phyloP scores from a whole-genome alignment of 2,329 filamentous ascomycete genomes.

The Colletotrichum viniferum region DNA sequence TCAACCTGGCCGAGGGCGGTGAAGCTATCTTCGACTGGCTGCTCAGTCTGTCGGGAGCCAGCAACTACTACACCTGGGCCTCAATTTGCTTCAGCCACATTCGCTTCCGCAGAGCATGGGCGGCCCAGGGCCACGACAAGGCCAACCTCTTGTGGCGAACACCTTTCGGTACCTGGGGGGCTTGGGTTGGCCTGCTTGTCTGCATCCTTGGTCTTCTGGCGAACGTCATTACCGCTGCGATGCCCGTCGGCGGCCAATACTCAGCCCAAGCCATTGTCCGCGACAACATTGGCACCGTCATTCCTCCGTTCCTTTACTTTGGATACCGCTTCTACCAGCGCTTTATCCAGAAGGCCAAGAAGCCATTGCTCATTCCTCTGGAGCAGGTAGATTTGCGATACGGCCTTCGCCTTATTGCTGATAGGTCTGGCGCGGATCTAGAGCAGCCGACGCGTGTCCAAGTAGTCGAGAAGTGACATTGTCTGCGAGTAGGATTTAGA shows the following conservation, averaged over 20 bases:
- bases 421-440: neutral
- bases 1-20: slow-evolving; percentile 41
- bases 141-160: slow-evolving; percentile 36
- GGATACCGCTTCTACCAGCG: slow-evolving; percentile 27
- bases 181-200: slow-evolving; percentile 27
- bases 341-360: neutral
- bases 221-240: slow-evolving; percentile 31
- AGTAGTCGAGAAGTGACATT: neutral
- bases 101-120: slow-evolving; percentile 45
- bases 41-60: slow-evolving; percentile 48
- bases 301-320: slow-evolving; percentile 27
- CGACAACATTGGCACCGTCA: slow-evolving; percentile 32
- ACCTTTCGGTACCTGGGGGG: slow-evolving; percentile 31
- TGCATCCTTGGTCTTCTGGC: slow-evolving; percentile 32
- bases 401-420: slow-evolving; percentile 14
- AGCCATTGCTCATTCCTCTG: slow-evolving; percentile 25
- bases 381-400: slow-evolving; percentile 28
- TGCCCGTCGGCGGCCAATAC: slow-evolving; percentile 23
- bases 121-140: slow-evolving; percentile 38
- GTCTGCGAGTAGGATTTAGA: neutral
- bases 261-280: slow-evolving; percentile 24
- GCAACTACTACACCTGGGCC: slow-evolving; percentile 53
- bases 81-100: slow-evolving; percentile 50
- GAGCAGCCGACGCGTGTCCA: neutral
- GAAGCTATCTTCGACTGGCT: slow-evolving; percentile 49